Evolutionary conservation across 441 rosid species (phyloP).

Genomic region (Viola pubescens): DNA sequence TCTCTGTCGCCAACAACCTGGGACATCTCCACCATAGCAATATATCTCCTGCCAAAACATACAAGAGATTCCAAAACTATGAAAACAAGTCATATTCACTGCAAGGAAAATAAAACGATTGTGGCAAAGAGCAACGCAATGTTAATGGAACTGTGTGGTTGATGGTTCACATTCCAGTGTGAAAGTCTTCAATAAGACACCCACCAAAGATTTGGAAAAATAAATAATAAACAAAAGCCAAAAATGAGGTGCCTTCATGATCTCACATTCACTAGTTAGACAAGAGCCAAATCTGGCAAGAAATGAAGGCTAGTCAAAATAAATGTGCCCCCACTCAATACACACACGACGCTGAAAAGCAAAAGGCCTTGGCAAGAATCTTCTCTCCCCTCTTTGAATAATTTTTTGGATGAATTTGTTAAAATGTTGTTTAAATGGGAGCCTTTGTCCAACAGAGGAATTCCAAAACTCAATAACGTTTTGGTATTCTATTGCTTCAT

Average conservation of each 20-base stretch:
- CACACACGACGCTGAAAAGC: not conserved
- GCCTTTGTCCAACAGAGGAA: not conserved
- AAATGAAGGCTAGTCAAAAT: too few species aligned
- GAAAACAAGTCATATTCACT: not conserved
- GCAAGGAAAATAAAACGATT: not conserved
- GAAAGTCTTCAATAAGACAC: not conserved
- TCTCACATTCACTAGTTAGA: too few species aligned
- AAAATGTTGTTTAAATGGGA: too few species aligned
- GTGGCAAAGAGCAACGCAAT: not conserved
- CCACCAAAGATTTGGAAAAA: not conserved
- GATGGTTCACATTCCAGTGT: not conserved
- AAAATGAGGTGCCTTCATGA: not conserved
- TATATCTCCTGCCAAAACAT: constrained; percentile 61
- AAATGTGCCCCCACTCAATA: not conserved
- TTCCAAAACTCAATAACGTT: not conserved
- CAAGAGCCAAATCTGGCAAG: too few species aligned
- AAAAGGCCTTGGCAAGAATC: not conserved
- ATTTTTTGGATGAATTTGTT: not conserved
- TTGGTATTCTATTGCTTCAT: too few species aligned
- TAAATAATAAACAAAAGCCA: not conserved
- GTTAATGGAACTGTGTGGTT: not conserved
- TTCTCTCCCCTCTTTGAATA: not conserved
- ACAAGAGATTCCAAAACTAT: not conserved
- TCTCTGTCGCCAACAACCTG: constrained; percentile 67
- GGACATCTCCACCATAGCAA: constrained; percentile 95